phyloP scores from a whole-genome alignment of 495 filamentous ascomycete species.

The Zalerion maritima region DNA sequence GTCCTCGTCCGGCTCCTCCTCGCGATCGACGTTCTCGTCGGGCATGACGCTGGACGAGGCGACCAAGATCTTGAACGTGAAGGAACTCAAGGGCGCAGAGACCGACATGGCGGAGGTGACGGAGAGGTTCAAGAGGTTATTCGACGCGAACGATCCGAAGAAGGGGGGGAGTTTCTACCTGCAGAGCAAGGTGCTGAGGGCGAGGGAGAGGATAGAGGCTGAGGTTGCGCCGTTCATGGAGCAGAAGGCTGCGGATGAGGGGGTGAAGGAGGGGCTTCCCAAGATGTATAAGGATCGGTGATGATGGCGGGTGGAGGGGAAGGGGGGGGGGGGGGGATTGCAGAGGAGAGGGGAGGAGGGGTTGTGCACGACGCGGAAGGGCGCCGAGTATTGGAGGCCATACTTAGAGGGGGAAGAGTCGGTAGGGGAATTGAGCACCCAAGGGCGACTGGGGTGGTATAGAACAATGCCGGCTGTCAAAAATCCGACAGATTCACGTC shows the following conservation, averaged over 20 bases:
- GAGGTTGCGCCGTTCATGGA: conserved; percentile 46
- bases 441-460: no score
- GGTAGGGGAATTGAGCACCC: no score
- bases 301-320: conserved; percentile 5
- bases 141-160: conserved; percentile 83
- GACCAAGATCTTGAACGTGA: conserved; percentile 94
- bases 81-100: conserved; percentile 66
- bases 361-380: no score
- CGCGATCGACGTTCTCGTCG: conserved; percentile 35
- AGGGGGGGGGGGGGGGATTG: conserved; percentile 2
- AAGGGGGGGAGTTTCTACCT: conserved; percentile 97
- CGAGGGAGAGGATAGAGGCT: conserved; percentile 80
- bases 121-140: conserved; percentile 84
- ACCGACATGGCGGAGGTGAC: conserved; percentile 61
- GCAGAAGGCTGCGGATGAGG: conserved; percentile 40
- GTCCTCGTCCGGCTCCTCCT: conserved; percentile 24
- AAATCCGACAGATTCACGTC: no score
- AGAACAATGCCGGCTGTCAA: no score
- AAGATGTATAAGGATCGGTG: conserved; percentile 86
- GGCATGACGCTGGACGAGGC: conserved; percentile 90
- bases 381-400: no score
- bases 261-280: conserved; percentile 70
- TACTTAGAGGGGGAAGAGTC: no score
- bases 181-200: conserved; percentile 88
- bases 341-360: no score